A percentile compares a stretch with the other conserved stretches of the same genome.
These are phyloP conservation scores for Pelargonium cotyledonis DNA, from an alignment of 441 rosid species.

Conservation along the genomic window DNA sequence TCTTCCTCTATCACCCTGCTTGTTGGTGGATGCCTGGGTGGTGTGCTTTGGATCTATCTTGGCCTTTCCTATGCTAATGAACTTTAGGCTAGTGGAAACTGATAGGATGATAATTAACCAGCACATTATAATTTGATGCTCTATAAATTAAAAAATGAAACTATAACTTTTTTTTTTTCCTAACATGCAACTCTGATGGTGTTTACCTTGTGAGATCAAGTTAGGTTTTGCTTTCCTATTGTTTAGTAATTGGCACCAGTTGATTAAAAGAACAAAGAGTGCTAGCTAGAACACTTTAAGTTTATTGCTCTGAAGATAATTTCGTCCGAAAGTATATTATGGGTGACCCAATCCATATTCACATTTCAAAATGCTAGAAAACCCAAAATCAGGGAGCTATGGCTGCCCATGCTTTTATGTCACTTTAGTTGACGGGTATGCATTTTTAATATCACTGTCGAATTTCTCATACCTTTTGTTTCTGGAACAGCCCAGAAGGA, in stretches of 20 bases:
- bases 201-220: background rate
- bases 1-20: background rate
- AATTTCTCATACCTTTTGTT: slow-evolving; percentile 14
- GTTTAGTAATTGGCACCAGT: background rate
- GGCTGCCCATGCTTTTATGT: background rate
- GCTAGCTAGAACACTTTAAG: background rate
- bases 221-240: background rate
- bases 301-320: background rate
- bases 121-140: too few relatives aligned
- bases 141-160: too few relatives aligned
- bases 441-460: background rate
- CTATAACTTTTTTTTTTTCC: too few relatives aligned
- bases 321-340: background rate
- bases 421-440: background rate
- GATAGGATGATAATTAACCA: too few relatives aligned
- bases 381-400: background rate
- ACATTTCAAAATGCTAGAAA: background rate
- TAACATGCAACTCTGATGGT: background rate
- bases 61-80: background rate
- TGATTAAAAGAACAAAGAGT: background rate
- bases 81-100: too few relatives aligned
- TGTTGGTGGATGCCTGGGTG: background rate
- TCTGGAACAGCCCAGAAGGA: slow-evolving; percentile 48
- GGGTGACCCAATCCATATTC: background rate
- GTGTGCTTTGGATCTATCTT: too few relatives aligned